These are phyloP conservation scores for Sordaria brevicollis DNA, from an alignment of 495 filamentous ascomycete genomes.

Conservation along the genomic window DNA sequence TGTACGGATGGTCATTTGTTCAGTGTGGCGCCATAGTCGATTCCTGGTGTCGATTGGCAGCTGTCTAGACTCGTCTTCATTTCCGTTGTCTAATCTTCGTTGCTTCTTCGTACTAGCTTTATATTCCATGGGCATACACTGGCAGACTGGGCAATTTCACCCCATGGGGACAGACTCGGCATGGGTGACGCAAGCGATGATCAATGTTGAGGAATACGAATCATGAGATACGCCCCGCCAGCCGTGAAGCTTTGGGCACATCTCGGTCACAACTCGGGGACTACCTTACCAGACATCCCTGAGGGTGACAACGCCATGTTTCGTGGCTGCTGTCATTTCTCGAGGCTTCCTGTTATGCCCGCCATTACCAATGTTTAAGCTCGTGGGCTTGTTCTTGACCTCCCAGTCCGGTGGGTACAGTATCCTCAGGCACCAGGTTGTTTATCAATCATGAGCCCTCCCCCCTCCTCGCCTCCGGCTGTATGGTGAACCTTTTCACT, in stretches of 20 bases:
- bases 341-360: background rate
- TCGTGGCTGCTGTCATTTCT: background rate
- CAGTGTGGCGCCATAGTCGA: background rate
- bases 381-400: background rate
- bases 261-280: background rate
- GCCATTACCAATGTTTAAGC: background rate
- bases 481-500: background rate
- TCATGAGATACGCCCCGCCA: background rate
- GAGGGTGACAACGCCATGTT: background rate
- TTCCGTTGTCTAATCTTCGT: background rate
- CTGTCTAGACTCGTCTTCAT: background rate
- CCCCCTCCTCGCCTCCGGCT: background rate
- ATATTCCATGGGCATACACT: background rate
- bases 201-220: background rate
- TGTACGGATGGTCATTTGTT: background rate
- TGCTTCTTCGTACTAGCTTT: background rate
- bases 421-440: background rate
- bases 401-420: background rate
- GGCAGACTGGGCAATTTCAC: background rate
- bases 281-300: background rate
- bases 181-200: background rate
- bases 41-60: background rate
- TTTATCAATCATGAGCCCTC: background rate
- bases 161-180: background rate
- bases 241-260: background rate